These are phyloP conservation scores for Globisporangium ultimum DNA, from an alignment of 352 stramenopile species.

Conservation along the genomic window DNA sequence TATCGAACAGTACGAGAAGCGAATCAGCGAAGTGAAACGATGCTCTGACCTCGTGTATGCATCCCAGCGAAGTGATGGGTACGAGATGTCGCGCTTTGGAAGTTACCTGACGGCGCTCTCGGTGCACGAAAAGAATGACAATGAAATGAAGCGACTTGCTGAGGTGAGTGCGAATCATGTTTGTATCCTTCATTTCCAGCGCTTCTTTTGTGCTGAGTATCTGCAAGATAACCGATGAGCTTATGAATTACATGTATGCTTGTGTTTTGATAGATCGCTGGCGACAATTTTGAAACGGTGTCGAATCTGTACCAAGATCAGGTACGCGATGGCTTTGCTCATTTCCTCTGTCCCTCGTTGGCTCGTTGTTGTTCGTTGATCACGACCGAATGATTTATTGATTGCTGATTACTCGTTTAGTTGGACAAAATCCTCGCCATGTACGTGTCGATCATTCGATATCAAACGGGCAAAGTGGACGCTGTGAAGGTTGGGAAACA, in stretches of 20 bases:
- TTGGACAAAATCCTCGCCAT: conserved; percentile 81
- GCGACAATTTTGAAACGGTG: conserved; percentile 82
- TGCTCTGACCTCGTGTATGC: conserved; percentile 83
- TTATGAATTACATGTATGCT: not conserved
- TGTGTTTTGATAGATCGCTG: conserved; percentile 35
- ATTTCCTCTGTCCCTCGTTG: not conserved
- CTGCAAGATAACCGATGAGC: not conserved
- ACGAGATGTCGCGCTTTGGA: conserved; percentile 84
- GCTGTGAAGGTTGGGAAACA: conserved; percentile 57
- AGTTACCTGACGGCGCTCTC: conserved; percentile 78
- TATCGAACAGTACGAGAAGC: conserved; percentile 82
- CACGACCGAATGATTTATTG: too few species aligned
- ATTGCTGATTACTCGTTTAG: conserved; percentile 16
- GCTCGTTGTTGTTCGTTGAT: not conserved
- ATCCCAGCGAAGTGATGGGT: conserved; percentile 74
- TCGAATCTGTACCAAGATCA: conserved; percentile 88
- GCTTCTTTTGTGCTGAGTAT: too few species aligned
- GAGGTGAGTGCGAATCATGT: conserved; percentile 29
- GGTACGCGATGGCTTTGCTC: conserved; percentile 21
- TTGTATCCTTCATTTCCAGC: too few species aligned
- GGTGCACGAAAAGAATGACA: conserved; percentile 71
- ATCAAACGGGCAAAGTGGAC: conserved; percentile 82
- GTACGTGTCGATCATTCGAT: conserved; percentile 85
- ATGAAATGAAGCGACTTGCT: conserved; percentile 67
- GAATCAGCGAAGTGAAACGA: conserved; percentile 75